Evolutionary conservation across 2,329 filamentous ascomycete genomes (phyloP).

Genomic region (Fusarium globosum): DNA sequence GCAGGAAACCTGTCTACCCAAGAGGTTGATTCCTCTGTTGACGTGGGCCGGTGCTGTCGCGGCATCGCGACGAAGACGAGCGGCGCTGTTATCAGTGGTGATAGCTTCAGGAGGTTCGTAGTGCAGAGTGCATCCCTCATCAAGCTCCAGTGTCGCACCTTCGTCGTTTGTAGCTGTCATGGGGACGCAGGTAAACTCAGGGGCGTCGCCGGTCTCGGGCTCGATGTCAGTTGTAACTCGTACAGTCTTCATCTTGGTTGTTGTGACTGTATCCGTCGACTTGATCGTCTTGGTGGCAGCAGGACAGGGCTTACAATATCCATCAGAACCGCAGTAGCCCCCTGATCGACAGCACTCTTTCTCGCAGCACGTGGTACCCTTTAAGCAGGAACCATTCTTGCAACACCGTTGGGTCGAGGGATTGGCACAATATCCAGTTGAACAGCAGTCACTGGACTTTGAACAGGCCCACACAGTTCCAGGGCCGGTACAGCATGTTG

Average conservation of each 20-base stretch:
- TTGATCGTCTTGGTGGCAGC: not conserved
- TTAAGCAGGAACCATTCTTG: not conserved
- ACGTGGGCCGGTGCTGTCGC: rapidly evolving
- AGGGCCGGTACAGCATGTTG: not conserved
- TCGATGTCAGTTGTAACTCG: slow-evolving; percentile 5
- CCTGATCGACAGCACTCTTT: slow-evolving; percentile 1
- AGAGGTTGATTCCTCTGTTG: rapidly evolving
- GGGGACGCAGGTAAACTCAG: not conserved
- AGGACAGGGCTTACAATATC: slow-evolving; percentile 10
- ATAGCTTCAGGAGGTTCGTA: not conserved
- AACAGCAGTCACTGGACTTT: not conserved
- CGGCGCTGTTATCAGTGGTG: not conserved
- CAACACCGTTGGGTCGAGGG: slow-evolving; percentile 1
- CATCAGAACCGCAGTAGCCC: slow-evolving; percentile 8
- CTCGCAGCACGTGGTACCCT: slow-evolving; percentile 8
- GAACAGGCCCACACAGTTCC: slow-evolving; percentile 8
- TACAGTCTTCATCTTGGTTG: slow-evolving; percentile 4
- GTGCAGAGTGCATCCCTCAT: slow-evolving; percentile 5
- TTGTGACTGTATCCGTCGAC: slow-evolving; percentile 1
- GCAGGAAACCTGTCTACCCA: not conserved
- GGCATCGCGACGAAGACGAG: not conserved
- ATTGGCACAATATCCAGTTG: not conserved
- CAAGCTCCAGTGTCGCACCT: slow-evolving; percentile 1
- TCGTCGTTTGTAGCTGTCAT: slow-evolving; percentile 14
- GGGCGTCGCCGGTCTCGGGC: slow-evolving; percentile 13